Base-by-base conservation (phyloP, 257 asterid species). In the Knoxia roxburghii region DNA sequence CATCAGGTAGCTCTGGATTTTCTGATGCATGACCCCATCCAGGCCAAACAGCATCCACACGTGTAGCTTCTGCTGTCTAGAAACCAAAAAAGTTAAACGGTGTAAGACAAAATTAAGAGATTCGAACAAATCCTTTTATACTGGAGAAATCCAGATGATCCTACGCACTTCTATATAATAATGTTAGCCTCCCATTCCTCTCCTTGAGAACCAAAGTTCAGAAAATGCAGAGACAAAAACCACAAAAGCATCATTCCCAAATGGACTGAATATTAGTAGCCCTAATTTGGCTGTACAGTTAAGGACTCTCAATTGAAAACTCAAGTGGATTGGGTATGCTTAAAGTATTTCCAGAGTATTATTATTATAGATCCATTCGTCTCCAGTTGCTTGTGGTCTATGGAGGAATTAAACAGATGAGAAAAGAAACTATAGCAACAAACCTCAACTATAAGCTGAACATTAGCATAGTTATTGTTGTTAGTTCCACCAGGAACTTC, bases 21-120 rank as follows among this genome's bases (percentile, higher is more conserved):
- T 94, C 99, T 37, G 99, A 94, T 66, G 99, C 99, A 77, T 94
- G 99, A 70, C 99, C 99, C 99, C 99, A 94, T 70, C 99, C 99
- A 82, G 99, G 99, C 99, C 99, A 94, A 70, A 94, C 99, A 48
- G 99, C 99, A 83, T 88, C 96, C 4, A 94, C 97, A 62, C 62
- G 96, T 27, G 99, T 94, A 75, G 87, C 85, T 94, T 94, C 99
- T 50, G 99, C 99, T 93, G 88, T 88, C 99, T 94, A 78, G 70
- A 65, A 60, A 72, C 80, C 61, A 71, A 65, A 27, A 71, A 9
- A 45, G 32, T 37, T 48, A 7, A 35, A 53, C n/a, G 51, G 40
- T 12, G 20, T 7, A 27, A 15, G 46, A 33, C 33, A 53, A 26
- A 40, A 6, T 48, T 39, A n/a, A 26, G 27, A 50, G 51, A 7